Base-by-base conservation (phyloP, 78 protist species). In the Cavenderia fasciculata region DNA sequence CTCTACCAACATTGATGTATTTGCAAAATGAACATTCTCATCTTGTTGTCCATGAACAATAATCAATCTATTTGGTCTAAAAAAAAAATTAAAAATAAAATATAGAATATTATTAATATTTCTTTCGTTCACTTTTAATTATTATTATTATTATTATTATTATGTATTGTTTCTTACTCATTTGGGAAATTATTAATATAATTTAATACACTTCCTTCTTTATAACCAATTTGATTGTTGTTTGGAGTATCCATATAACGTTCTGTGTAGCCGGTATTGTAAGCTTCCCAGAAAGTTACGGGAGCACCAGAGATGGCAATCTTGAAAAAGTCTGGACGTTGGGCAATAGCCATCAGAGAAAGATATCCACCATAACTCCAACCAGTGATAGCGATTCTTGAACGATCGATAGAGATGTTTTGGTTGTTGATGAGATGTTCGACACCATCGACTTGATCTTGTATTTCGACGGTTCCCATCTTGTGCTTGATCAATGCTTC, bases 291-390 rank as follows among this genome's bases (percentile, higher is more conserved):
- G 36, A 44, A 16, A 19, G 96, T 93, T 2, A 97, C 99, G 0
- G 99, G 99, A 27, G 99, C 99, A 34, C 98, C 98, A 8, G 97
- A 61, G n/a, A 95, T 78, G 14, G 79, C 72, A 34, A 92, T 72
- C 71, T 90, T 86, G 94, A 97, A 97, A 31, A 94, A 3, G 41
- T 94, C 96, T 16, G 97, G 96, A 33, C 76, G 57, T 59, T 87
- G 94, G 0, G 84, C 63, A 34, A 97, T 63, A 36, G 77, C 92
- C 96, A 96, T 74, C 6, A 96, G 87, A 1, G 97, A 23, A 34
- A 86, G 25, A 54, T 97, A 97, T 11, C 99, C 99, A 47, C 99
- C 99, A 40, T 97, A 96, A 33, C 85, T 56, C 97, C 97, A 96
- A 36, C 99, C 99, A 47, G 49, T 52, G 23, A 96, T 68, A 29